Evolutionary conservation across 331 rosid genomes (phyloP), one percentile per base, ranked within the genome.

Genomic region (Rosa hybrid): DNA sequence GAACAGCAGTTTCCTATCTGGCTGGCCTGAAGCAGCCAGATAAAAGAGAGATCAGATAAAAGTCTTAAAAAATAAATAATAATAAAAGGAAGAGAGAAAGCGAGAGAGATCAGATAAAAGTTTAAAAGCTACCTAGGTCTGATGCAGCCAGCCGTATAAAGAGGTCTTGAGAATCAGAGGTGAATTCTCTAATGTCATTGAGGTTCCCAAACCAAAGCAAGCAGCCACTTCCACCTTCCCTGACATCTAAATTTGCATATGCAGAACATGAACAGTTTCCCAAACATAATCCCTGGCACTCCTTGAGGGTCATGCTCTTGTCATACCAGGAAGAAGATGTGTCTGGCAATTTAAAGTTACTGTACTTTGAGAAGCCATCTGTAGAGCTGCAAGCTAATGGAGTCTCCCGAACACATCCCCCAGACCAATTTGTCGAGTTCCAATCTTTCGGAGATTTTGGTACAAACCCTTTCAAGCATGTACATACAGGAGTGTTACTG

Each of bases 141-240:
- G 88, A 82, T 57, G 48, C n/a, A 80, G 83, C 71, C 39, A 84
- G 53, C 48, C 91, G 79, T 62, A 87, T n/a, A 72, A 85, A 87
- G 38, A 89, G 41, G 74, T 85, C 83, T 30, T 71, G 78, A n/a
- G 54, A 79, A 78, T 64, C 82, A 27, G 51, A 0, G 23, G 17
- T 7, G 21, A 60, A 16, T 1, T 73, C 65, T 14, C 20, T 21
- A 0, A 73, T 48, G 72, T 83, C 86, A 23, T 8, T 48, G 39
- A 83, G 74, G 20, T 72, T 54, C 0, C 39, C 82, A 38, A 56
- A 83, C 86, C 86, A 83, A 77, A 73, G 80, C 79, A 68, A 39
- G 20, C 80, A 83, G 30, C 82, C 82, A 30, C 21, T 64, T 20
- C 79, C 72, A 3, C 71, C 80, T 1, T 68, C 65, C 21, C 53